phyloP scores from a whole-genome alignment of 176 grass and related monocot species.

The Oryza officinalis region DNA sequence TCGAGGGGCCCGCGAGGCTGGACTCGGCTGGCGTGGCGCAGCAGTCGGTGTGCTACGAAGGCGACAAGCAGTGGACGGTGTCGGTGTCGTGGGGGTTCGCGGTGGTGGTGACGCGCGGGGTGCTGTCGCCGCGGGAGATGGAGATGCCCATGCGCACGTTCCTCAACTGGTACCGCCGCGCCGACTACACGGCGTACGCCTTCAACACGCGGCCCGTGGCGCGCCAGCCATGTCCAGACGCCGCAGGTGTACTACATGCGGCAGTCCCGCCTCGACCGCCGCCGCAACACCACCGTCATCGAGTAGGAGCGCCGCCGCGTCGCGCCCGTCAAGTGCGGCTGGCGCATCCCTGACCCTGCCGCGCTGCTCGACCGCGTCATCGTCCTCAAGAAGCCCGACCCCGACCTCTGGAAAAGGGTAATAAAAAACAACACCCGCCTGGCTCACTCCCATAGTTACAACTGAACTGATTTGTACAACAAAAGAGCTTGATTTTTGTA shows the following conservation, averaged over 20 bases:
- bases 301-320: slow-evolving; percentile 47
- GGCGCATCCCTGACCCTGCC: slow-evolving; percentile 49
- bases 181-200: slow-evolving; percentile 61
- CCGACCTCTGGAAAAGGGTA: slow-evolving; percentile 56
- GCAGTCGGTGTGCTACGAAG: slow-evolving; percentile 63
- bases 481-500: neutral
- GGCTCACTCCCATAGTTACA: neutral
- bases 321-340: slow-evolving; percentile 36
- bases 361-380: slow-evolving; percentile 47
- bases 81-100: slow-evolving; percentile 66
- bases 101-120: slow-evolving; percentile 42
- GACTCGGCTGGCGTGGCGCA: slow-evolving; percentile 50
- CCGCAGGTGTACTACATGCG: slow-evolving; percentile 55
- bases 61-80: slow-evolving; percentile 47
- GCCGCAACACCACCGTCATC: slow-evolving; percentile 44
- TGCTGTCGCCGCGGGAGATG: slow-evolving; percentile 65
- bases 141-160: slow-evolving; percentile 66
- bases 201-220: slow-evolving; percentile 66
- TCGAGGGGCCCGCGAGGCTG: slow-evolving; percentile 45
- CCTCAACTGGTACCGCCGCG: slow-evolving; percentile 62
- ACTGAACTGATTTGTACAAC: neutral
- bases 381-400: slow-evolving; percentile 60
- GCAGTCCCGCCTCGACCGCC: slow-evolving; percentile 34
- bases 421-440: neutral
- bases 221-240: slow-evolving; percentile 51